These are phyloP conservation scores for Salix brachista DNA, from an alignment of 345 rosid genomes.

Conservation along the genomic window DNA sequence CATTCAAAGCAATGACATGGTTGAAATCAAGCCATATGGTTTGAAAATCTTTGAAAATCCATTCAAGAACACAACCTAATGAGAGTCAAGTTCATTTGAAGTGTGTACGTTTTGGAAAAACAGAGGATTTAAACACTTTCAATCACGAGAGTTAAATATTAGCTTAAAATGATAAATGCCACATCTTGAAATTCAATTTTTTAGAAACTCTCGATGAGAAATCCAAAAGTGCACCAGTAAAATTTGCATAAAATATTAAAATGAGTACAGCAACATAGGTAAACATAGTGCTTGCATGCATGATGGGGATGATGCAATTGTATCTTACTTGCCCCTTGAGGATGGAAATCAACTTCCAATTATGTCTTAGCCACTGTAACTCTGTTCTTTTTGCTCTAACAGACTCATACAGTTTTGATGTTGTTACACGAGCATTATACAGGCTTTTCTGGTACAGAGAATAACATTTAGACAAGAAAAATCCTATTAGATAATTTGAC, in stretches of 20 bases:
- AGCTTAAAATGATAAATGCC: background rate
- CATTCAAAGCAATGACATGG: background rate
- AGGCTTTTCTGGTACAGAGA: conserved; percentile 58
- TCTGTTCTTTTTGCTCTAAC: conserved; percentile 57
- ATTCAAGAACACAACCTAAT: background rate
- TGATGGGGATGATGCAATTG: background rate
- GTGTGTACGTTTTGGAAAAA: background rate
- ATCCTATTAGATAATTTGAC: background rate
- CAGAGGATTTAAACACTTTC: background rate
- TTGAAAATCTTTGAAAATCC: background rate
- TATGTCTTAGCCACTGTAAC: conserved; percentile 61
- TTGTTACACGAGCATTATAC: conserved; percentile 49
- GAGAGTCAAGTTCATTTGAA: background rate
- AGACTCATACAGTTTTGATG: conserved; percentile 63
- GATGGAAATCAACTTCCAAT: conserved; percentile 55
- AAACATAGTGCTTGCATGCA: background rate
- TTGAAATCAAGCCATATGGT: background rate
- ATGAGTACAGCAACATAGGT: background rate
- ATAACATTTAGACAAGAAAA: conserved; percentile 5
- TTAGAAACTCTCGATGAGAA: background rate
- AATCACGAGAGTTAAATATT: background rate
- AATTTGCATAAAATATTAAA: background rate
- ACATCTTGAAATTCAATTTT: background rate
- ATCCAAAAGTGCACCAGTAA: background rate
- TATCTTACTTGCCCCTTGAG: conserved; percentile 66